Evolutionary conservation across 2,329 filamentous ascomycete species (phyloP).

Genomic region (Aspergillus ibericus): DNA sequence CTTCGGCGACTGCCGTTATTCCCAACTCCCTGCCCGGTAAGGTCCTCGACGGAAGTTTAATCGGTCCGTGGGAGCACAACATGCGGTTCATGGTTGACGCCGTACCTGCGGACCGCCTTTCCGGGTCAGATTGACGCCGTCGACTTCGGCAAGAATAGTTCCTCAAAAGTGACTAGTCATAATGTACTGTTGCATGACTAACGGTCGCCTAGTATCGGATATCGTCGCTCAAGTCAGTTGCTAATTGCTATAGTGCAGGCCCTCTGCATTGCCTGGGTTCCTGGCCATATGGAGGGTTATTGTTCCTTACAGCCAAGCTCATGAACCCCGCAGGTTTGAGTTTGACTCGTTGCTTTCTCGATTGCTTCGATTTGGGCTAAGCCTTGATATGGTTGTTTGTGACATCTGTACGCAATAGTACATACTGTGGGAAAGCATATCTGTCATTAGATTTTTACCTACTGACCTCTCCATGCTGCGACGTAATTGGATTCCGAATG

Average conservation of each 20-base stretch:
- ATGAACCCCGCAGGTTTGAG: neutral
- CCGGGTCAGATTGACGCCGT: neutral
- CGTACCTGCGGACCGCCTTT: neutral
- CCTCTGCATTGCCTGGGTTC: neutral
- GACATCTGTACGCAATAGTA: neutral
- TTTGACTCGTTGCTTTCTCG: neutral
- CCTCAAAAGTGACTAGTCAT: no score
- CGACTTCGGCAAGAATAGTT: neutral
- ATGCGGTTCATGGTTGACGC: neutral
- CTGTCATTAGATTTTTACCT: no score
- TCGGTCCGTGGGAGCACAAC: neutral
- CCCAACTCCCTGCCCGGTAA: neutral
- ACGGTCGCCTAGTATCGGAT: neutral
- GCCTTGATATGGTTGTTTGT: neutral
- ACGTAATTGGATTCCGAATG: neutral
- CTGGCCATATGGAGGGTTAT: neutral
- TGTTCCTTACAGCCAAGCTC: neutral
- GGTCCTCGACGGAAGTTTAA: neutral
- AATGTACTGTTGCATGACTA: neutral
- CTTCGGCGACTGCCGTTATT: conserved; percentile 5
- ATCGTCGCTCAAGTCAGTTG: neutral
- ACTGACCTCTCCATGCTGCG: neutral
- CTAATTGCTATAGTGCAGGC: neutral
- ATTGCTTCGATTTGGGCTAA: neutral
- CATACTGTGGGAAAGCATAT: no score